Evolutionary conservation across 176 grass and related monocot species (phyloP).

Genomic region (Musa beccarii): DNA sequence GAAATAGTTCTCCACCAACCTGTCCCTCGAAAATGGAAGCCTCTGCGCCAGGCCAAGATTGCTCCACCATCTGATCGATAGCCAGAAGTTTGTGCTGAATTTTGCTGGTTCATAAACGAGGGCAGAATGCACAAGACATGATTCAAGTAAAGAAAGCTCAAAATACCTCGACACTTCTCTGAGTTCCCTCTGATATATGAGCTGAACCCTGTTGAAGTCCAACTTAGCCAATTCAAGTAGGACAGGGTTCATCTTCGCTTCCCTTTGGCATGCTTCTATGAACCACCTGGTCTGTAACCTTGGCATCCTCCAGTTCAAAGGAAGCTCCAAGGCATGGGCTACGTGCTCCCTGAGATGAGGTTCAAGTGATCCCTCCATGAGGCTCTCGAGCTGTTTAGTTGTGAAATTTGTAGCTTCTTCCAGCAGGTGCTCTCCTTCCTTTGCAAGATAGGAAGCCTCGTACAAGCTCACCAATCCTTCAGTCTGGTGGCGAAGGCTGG

Average conservation of each 20-base stretch:
- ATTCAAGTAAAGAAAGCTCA: too few relatives aligned
- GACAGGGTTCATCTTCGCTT: too few relatives aligned
- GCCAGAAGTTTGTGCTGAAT: too few relatives aligned
- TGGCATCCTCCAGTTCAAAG: neutral
- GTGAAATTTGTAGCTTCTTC: neutral
- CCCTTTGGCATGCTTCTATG: too few relatives aligned
- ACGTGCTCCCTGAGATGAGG: neutral
- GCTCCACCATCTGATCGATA: too few relatives aligned
- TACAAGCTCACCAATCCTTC: neutral
- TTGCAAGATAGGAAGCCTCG: neutral
- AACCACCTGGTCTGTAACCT: too few relatives aligned
- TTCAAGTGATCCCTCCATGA: neutral
- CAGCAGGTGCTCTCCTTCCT: neutral
- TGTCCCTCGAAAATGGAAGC: too few relatives aligned
- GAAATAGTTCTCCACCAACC: too few relatives aligned
- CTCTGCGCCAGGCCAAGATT: too few relatives aligned
- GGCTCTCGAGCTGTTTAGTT: neutral
- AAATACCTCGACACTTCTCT: neutral
- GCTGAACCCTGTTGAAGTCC: too few relatives aligned
- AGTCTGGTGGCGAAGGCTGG: neutral
- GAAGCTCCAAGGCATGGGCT: neutral
- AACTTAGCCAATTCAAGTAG: constrained; percentile 4
- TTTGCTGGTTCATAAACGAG: too few relatives aligned
- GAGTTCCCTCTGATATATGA: neutral
- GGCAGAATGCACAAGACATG: too few relatives aligned